Base-by-base conservation (phyloP, 768 basidiomycete species). In the Royoungia palumana region DNA sequence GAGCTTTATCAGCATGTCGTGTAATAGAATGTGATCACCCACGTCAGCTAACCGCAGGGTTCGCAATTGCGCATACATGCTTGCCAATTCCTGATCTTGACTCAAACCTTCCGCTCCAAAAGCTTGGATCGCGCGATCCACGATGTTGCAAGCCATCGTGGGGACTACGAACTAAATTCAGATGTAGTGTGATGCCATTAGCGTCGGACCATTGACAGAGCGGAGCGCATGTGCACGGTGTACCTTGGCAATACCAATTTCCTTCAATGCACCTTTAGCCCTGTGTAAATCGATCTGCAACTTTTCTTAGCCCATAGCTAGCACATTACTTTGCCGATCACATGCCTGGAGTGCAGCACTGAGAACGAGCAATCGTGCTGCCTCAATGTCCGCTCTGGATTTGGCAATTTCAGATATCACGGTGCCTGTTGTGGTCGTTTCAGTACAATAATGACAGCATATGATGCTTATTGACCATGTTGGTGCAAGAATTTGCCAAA, bases 231-330 rank as follows among this genome's bases (percentile, higher is more conserved):
- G 35, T n/a, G n/a, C n/a, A n/a, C n/a, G n/a, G n/a, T n/a, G n/a
- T 53, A 89, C 95, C 78, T 99, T 99, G 37, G 96, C 93, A 51
- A 97, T 90, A 20, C 92, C 94, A 59, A 99, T 98, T 68, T 98
- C 96, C 69, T 96, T 95, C 65, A 97, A 61, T 0, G 96, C 96
- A 25, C 91, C 94, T 67, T 97, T 99, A 2, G 96, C 90, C 54
- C 87, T 82, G 59, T 82, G 75, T 53, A 84, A 87, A 71, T 99
- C 96, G 55, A 98, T 93, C 87, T 94, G 57, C 30, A 21, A 41
- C 13, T 11, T n/a, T 20, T 9, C 17, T 62, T 22, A 61, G 55
- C 21, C 14, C 9, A 8, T 24, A 28, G 19, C n/a, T 17, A 3
- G 21, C 8, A 17, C 20, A 13, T 38, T 14, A 13, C 42, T 35